A percentile compares a stretch with the other conserved stretches of the same genome.
phyloP scores from a whole-genome alignment of 768 basidiomycete species.

The Harrya chromipes region DNA sequence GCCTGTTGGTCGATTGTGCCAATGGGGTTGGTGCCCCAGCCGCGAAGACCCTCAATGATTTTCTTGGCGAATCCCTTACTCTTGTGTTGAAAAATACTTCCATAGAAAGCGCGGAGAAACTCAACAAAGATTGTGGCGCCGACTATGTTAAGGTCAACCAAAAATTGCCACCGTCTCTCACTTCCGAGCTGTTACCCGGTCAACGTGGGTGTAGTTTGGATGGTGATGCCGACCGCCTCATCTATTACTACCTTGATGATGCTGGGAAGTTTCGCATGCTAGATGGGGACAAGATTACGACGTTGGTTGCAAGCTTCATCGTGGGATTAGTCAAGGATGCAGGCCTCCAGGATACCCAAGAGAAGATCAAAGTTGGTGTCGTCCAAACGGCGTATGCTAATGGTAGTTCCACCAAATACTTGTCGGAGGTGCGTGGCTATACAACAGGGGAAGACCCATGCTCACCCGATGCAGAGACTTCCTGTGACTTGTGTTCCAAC shows the following conservation, averaged over 20 bases:
- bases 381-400: constrained; percentile 99
- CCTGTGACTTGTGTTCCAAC: constrained; percentile 95
- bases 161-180: constrained; percentile 75
- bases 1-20: constrained; percentile 92
- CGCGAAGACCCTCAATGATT: constrained; percentile 55
- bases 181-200: constrained; percentile 57
- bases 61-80: constrained; percentile 58
- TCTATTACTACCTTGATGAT: constrained; percentile 90
- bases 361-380: constrained; percentile 79
- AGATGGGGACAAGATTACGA: constrained; percentile 98
- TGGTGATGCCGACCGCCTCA: constrained; percentile 95
- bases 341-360: constrained; percentile 58
- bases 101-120: constrained; percentile 58
- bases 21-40: constrained; percentile 91
- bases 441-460: background rate
- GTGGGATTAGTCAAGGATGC: constrained; percentile 84
- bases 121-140: constrained; percentile 90
- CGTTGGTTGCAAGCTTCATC: constrained; percentile 89
- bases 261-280: constrained; percentile 81
- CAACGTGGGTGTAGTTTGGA: constrained; percentile 92
- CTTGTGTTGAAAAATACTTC: constrained; percentile 70
- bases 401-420: constrained; percentile 92
- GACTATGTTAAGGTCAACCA: constrained; percentile 97
- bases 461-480: constrained; percentile 57
- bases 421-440: constrained; percentile 59